Percentiles rank a stretch among this genome's conserved stretches.
Evolutionary conservation across 768 basidiomycete species (phyloP).

Genomic region (Naematelia aurantialba): DNA sequence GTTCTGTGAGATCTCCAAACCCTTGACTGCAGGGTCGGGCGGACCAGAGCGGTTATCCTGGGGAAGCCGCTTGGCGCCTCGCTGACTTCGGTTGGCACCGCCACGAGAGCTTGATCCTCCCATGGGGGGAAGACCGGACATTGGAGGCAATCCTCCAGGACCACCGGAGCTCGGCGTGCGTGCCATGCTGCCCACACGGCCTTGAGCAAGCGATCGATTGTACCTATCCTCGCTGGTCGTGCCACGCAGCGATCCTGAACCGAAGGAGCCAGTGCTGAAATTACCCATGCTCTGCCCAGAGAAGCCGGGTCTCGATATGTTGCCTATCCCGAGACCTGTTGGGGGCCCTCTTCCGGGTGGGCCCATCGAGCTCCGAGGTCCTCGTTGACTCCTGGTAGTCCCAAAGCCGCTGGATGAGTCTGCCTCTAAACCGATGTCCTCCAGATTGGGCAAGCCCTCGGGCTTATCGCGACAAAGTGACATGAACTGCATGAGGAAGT

Average conservation of each 20-base stretch:
- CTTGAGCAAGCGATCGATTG: slow-evolving; percentile 18
- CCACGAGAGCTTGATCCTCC: slow-evolving; percentile 33
- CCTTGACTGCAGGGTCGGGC: slow-evolving; percentile 64
- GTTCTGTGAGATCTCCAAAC: slow-evolving; percentile 73
- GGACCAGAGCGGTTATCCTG: slow-evolving; percentile 48
- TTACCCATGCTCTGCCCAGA: slow-evolving; percentile 45
- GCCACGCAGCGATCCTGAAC: slow-evolving; percentile 32
- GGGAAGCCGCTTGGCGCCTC: slow-evolving; percentile 71
- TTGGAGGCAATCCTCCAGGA: slow-evolving; percentile 28
- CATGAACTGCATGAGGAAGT: slow-evolving; percentile 98
- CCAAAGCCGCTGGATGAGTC: slow-evolving; percentile 57
- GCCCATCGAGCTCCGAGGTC: slow-evolving; percentile 50
- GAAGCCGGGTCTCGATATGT: slow-evolving; percentile 27
- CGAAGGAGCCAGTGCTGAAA: slow-evolving; percentile 42
- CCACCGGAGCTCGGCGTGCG: slow-evolving; percentile 60
- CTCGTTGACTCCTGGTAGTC: slow-evolving; percentile 53
- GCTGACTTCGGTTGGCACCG: slow-evolving; percentile 70
- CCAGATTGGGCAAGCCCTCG: slow-evolving; percentile 78
- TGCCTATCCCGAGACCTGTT: slow-evolving; percentile 55
- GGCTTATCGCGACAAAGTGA: slow-evolving; percentile 90
- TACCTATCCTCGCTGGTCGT: slow-evolving; percentile 38
- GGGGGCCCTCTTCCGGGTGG: slow-evolving; percentile 52
- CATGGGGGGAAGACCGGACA: slow-evolving; percentile 31
- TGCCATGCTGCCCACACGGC: slow-evolving; percentile 55
- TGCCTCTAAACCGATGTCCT: slow-evolving; percentile 85